These are phyloP conservation scores for Gossypium schwendimanii DNA, from an alignment of 441 rosid genomes.

Conservation along the genomic window DNA sequence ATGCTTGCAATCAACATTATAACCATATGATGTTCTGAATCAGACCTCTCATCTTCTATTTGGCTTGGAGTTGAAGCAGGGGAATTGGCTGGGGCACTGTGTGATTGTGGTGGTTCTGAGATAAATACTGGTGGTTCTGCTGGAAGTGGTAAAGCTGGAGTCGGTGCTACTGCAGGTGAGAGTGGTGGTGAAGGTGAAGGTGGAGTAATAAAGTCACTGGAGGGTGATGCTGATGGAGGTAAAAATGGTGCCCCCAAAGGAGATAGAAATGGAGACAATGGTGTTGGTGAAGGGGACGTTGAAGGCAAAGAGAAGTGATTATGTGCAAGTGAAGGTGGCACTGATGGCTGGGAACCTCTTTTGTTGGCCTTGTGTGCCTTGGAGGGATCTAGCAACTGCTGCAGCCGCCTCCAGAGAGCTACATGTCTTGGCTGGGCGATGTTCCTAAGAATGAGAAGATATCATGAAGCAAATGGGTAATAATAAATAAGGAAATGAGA, in stretches of 20 bases:
- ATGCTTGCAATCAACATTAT: slow-evolving; percentile 29
- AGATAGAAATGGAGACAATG: slow-evolving; percentile 22
- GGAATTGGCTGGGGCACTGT: slow-evolving; percentile 13
- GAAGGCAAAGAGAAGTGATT: slow-evolving; percentile 11
- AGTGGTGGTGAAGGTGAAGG: slow-evolving; percentile 29
- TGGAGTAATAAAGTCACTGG: slow-evolving; percentile 21
- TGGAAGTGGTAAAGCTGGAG: slow-evolving; percentile 22
- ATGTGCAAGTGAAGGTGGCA: slow-evolving; percentile 12
- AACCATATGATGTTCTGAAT: slow-evolving; percentile 25
- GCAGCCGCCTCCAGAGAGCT: slow-evolving; percentile 35
- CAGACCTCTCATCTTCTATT: slow-evolving; percentile 12
- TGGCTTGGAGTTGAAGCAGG: slow-evolving; percentile 32
- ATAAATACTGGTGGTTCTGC: slow-evolving; percentile 14
- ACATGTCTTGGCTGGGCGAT: slow-evolving; percentile 14
- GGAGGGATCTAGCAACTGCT: slow-evolving; percentile 17
- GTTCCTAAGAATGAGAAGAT: slow-evolving; percentile 26
- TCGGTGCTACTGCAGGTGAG: slow-evolving; percentile 26
- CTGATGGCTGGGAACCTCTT: slow-evolving; percentile 13
- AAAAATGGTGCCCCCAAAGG: slow-evolving; percentile 23
- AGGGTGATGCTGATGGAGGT: slow-evolving; percentile 29
- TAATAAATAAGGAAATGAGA: neutral
- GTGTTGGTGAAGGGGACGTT: slow-evolving; percentile 13
- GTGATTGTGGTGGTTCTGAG: slow-evolving; percentile 21
- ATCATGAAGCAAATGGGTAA: slow-evolving; percentile 11
- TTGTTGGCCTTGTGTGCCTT: slow-evolving; percentile 14